phyloP scores from a whole-genome alignment of 148 eudicot species.

The Rhododendron vialii region DNA sequence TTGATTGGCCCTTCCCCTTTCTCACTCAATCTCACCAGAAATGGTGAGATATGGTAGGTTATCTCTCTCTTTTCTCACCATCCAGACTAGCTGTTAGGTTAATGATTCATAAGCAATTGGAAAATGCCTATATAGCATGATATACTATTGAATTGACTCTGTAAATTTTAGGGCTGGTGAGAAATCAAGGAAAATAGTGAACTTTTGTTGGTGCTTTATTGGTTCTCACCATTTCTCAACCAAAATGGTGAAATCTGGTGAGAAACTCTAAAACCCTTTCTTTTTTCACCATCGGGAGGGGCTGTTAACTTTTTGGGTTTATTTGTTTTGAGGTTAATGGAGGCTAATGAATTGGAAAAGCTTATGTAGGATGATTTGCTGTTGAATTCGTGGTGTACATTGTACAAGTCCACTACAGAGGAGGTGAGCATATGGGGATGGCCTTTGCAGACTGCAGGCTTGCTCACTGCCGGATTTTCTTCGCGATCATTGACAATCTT shows the following conservation, averaged over 20 bases:
- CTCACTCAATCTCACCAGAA: too few species aligned
- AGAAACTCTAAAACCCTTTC: background rate
- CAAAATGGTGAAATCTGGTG: background rate
- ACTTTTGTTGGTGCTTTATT: background rate
- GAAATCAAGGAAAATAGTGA: background rate
- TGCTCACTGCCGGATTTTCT: conserved; percentile 59
- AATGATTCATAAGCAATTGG: background rate
- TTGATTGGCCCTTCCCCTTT: too few species aligned
- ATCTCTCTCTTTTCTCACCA: too few species aligned
- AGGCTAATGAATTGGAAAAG: background rate
- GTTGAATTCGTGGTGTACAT: conserved; percentile 37
- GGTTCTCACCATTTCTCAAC: background rate
- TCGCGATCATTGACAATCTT: conserved; percentile 47
- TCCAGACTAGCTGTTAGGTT: background rate
- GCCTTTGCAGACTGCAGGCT: conserved; percentile 72
- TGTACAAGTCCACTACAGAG: conserved; percentile 51
- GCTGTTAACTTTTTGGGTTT: background rate
- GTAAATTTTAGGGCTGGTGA: background rate
- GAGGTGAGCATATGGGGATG: conserved; percentile 76
- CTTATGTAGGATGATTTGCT: conserved; percentile 54
- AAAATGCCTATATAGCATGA: background rate
- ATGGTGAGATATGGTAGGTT: too few species aligned
- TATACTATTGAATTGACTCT: background rate
- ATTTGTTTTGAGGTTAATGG: background rate
- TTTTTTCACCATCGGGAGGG: background rate